phyloP scores from a whole-genome alignment of 768 basidiomycete species.

The Leccinum variicolor region DNA sequence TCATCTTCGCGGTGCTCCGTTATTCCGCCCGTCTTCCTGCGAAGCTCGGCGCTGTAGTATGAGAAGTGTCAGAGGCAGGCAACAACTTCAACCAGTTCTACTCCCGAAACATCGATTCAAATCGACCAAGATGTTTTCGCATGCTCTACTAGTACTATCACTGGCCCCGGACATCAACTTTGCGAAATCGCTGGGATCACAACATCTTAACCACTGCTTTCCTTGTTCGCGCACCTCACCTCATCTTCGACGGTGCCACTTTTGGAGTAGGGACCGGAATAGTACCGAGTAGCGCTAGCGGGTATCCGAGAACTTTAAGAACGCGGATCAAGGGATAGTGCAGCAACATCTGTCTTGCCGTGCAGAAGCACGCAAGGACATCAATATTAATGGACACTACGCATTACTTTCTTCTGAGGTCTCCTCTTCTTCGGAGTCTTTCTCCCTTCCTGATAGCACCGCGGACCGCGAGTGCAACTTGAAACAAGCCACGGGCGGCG shows the following conservation, averaged over 20 bases:
- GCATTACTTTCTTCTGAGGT: background rate
- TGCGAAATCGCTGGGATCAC: background rate
- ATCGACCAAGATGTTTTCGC: background rate
- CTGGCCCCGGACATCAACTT: background rate
- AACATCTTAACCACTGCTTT: background rate
- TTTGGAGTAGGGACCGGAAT: constrained; percentile 14
- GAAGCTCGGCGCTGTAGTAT: background rate
- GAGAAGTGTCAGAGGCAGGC: background rate
- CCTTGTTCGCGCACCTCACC: constrained; percentile 17
- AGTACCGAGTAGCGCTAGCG: constrained; percentile 23
- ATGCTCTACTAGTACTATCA: background rate
- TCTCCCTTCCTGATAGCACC: background rate
- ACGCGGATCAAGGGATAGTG: constrained; percentile 22
- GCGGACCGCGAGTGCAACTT: background rate
- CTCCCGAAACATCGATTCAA: background rate
- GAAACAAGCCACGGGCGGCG: background rate
- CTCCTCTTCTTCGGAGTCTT: background rate
- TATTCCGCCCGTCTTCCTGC: constrained; percentile 2
- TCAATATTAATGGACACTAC: background rate
- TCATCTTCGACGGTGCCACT: constrained; percentile 6
- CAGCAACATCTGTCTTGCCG: constrained; percentile 3
- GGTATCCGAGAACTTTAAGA: constrained; percentile 12
- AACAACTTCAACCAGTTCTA: background rate
- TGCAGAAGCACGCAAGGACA: background rate
- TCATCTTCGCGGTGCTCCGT: constrained; percentile 5